Percentiles rank a stretch among this genome's conserved stretches.
Conservation (phyloP, 306 rosid species). For the Corylus americana region DNA sequence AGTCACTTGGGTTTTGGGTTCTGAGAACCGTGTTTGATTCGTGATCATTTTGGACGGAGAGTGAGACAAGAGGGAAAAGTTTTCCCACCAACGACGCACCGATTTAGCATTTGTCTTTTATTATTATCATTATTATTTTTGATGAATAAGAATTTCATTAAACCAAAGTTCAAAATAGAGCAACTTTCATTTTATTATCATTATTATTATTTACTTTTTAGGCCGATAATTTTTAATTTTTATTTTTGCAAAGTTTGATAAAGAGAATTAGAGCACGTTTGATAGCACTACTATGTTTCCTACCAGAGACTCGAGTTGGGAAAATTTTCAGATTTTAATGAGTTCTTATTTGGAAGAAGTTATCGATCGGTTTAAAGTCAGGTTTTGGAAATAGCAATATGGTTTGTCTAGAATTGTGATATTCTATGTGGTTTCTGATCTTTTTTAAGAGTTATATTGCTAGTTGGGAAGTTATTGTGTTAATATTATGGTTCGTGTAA, state of each 20-base stretch:
- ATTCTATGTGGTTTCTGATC: background rate
- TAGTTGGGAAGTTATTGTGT: too few species aligned
- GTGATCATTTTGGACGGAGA: constrained; percentile 1
- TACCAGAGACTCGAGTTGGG: background rate
- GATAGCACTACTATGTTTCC: too few species aligned
- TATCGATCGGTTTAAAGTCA: background rate
- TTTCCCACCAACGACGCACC: background rate
- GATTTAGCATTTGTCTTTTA: background rate
- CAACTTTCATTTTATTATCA: too few species aligned
- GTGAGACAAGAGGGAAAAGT: background rate
- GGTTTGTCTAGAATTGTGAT: background rate
- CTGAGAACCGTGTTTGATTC: background rate
- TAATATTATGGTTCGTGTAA: too few species aligned
- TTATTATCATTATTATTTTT: too few species aligned
- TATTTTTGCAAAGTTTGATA: too few species aligned
- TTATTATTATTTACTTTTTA: too few species aligned
- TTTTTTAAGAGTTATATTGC: background rate
- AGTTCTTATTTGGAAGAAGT: background rate
- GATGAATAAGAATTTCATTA: too few species aligned
- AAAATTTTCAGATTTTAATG: background rate
- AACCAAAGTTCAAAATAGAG: too few species aligned
- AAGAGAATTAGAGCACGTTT: too few species aligned
- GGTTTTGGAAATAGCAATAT: background rate
- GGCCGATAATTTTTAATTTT: too few species aligned
- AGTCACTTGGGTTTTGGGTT: background rate